A percentile compares a stretch with the other conserved stretches of the same genome.
phyloP scores from a whole-genome alignment of 306 rosid species.

The Malus orientalis region DNA sequence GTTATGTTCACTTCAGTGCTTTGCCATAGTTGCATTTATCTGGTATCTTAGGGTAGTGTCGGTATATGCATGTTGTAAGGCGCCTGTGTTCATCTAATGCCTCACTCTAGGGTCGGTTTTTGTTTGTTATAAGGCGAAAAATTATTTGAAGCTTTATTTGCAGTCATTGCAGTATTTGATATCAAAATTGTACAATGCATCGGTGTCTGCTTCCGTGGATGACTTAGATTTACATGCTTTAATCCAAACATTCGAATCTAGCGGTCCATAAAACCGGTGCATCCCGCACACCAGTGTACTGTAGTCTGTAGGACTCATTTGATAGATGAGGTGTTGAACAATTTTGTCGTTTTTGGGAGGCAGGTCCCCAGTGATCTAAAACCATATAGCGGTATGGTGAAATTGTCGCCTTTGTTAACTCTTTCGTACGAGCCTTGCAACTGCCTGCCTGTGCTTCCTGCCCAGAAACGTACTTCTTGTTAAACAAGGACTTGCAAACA shows the following conservation, averaged over 20 bases:
- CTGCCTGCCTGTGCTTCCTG: conserved; percentile 15
- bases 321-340: neutral
- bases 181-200: no score
- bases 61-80: neutral
- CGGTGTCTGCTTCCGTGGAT: neutral
- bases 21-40: neutral
- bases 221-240: neutral
- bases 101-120: neutral
- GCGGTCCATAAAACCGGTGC: neutral
- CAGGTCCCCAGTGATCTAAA: neutral
- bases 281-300: neutral
- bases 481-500: conserved; percentile 2
- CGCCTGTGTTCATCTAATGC: neutral
- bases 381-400: neutral
- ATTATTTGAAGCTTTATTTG: neutral
- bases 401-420: neutral
- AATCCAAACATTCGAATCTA: neutral
- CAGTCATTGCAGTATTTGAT: neutral
- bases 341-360: neutral
- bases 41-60: neutral
- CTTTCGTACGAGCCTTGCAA: neutral
- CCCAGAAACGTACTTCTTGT: conserved; percentile 12
- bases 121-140: neutral
- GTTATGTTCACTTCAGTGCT: neutral
- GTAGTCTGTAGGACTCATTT: neutral